phyloP scores from a whole-genome alignment of 148 eudicot genomes.

The Rhododendron simsii region DNA sequence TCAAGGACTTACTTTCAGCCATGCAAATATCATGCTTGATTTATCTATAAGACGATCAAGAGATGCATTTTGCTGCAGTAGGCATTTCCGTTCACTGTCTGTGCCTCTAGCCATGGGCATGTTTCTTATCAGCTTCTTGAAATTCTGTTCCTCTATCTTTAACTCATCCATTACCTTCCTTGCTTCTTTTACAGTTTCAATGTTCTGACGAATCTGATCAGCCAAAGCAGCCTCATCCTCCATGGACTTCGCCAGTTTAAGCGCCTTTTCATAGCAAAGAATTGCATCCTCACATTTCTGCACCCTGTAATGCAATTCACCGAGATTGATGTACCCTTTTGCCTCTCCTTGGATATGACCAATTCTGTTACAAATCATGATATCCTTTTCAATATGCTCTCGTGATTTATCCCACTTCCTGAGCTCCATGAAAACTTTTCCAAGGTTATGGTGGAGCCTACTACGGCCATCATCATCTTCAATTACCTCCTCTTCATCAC shows the following conservation, averaged over 20 bases:
- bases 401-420: constrained; percentile 73
- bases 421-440: constrained; percentile 65
- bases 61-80: constrained; percentile 58
- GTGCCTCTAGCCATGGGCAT: constrained; percentile 53
- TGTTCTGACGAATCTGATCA: constrained; percentile 56
- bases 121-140: constrained; percentile 63
- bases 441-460: constrained; percentile 93
- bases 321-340: constrained; percentile 90
- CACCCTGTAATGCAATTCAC: constrained; percentile 59
- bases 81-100: constrained; percentile 52
- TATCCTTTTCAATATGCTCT: constrained; percentile 69
- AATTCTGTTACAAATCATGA: constrained; percentile 60
- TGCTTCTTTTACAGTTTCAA: constrained; percentile 52
- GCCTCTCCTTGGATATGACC: constrained; percentile 91
- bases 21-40: constrained; percentile 50
- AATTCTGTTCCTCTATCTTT: constrained; percentile 63
- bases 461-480: constrained; percentile 72
- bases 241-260: constrained; percentile 68
- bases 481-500: constrained; percentile 84
- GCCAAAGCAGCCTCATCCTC: constrained; percentile 84
- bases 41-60: constrained; percentile 77
- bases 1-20: constrained; percentile 48
- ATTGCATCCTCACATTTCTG: constrained; percentile 77
- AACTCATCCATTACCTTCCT: constrained; percentile 52
- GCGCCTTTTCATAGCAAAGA: constrained; percentile 69